These are phyloP conservation scores for Penicillium malachiteum DNA, from an alignment of 495 filamentous ascomycete genomes.

Conservation along the genomic window DNA sequence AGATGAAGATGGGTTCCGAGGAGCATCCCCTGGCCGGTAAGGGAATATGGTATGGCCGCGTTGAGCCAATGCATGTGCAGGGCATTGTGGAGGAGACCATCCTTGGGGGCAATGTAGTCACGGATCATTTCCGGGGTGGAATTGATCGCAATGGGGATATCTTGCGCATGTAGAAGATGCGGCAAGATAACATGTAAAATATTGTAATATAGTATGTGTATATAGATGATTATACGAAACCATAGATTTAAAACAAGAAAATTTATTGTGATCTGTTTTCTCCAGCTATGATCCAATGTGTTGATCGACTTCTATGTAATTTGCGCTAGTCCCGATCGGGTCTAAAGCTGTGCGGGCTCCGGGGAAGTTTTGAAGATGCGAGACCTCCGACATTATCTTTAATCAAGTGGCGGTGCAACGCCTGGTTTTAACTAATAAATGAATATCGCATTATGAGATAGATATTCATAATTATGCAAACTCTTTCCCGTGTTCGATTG, in stretches of 20 bases:
- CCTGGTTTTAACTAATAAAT: not conserved
- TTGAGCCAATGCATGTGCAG: slow-evolving; percentile 83
- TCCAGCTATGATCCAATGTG: not conserved
- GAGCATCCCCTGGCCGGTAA: slow-evolving; percentile 64
- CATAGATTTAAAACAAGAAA: too few relatives aligned
- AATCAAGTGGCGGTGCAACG: not conserved
- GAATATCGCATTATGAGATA: slow-evolving; percentile 13
- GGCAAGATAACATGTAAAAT: slow-evolving; percentile 20
- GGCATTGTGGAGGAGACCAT: slow-evolving; percentile 84
- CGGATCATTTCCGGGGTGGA: slow-evolving; percentile 64
- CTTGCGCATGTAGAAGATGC: slow-evolving; percentile 31
- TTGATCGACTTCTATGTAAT: not conserved
- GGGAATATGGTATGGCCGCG: slow-evolving; percentile 91
- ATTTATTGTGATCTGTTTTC: too few relatives aligned
- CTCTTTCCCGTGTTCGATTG: slow-evolving; percentile 31
- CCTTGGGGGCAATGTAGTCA: slow-evolving; percentile 66
- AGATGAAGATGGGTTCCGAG: slow-evolving; percentile 28
- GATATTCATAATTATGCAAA: slow-evolving; percentile 26
- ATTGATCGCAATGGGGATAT: slow-evolving; percentile 40
- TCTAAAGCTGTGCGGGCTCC: slow-evolving; percentile 15
- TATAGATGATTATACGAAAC: not conserved
- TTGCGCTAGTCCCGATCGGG: slow-evolving; percentile 31
- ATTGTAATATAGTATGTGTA: not conserved
- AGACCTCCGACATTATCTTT: slow-evolving; percentile 1
- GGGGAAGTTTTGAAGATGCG: slow-evolving; percentile 27